Evolutionary conservation across 1,284 basidiomycete species (phyloP).

Genomic region (Lentinus polychrous): DNA sequence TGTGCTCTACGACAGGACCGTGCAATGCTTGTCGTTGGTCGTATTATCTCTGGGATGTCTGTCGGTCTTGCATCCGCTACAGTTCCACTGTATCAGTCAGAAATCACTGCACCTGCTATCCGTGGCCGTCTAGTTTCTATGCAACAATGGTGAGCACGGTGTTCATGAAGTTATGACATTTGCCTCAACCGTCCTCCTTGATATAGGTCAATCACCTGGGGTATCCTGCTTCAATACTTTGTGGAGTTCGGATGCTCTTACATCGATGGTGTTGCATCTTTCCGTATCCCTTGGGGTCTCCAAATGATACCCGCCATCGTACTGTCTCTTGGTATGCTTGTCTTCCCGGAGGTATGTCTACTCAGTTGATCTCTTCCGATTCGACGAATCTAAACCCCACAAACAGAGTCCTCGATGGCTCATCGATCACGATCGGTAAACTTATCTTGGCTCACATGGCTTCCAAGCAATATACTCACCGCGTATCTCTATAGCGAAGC

Average conservation of each 20-base stretch:
- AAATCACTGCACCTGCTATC: slow-evolving; percentile 61
- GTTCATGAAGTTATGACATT: neutral
- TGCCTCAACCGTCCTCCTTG: neutral
- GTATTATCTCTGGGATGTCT: slow-evolving; percentile 35
- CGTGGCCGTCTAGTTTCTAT: slow-evolving; percentile 71
- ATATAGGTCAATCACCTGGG: slow-evolving; percentile 60
- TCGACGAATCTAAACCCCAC: neutral
- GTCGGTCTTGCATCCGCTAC: slow-evolving; percentile 33
- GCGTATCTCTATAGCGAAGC: slow-evolving; percentile 35
- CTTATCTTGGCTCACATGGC: slow-evolving; percentile 4
- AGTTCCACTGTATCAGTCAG: slow-evolving; percentile 51
- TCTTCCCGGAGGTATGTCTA: slow-evolving; percentile 49
- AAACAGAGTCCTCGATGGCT: slow-evolving; percentile 51
- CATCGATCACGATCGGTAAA: slow-evolving; percentile 50
- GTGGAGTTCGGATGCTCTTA: slow-evolving; percentile 71
- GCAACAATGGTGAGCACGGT: slow-evolving; percentile 52
- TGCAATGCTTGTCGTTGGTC: slow-evolving; percentile 42
- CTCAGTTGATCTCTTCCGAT: neutral
- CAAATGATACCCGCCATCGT: slow-evolving; percentile 73
- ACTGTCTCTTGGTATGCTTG: slow-evolving; percentile 59
- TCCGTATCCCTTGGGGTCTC: slow-evolving; percentile 75
- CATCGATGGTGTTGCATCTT: slow-evolving; percentile 60
- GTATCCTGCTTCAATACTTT: slow-evolving; percentile 70
- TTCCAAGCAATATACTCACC: neutral
- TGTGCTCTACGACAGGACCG: slow-evolving; percentile 37